Percentiles rank a stretch among this genome's conserved stretches.
These are phyloP conservation scores for Aethionema arabicum DNA, from an alignment of 345 rosid species.

Conservation along the genomic window DNA sequence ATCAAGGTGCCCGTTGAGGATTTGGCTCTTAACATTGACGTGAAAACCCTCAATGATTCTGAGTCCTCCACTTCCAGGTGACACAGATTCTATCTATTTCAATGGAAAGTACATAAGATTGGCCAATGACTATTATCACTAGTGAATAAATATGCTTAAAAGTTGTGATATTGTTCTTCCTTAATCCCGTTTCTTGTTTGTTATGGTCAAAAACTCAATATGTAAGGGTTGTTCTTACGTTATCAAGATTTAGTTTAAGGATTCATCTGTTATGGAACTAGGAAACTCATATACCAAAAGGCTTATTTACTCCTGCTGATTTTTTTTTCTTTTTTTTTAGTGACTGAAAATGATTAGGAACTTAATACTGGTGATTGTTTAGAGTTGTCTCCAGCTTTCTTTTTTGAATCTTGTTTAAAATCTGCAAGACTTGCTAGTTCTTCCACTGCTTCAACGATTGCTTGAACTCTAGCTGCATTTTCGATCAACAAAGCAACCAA, in stretches of 20 bases:
- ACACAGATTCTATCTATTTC: constrained; percentile 11
- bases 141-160: neutral
- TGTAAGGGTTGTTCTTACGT: constrained; percentile 16
- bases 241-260: constrained; percentile 21
- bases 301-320: constrained; percentile 28
- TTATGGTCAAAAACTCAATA: neutral
- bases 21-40: constrained; percentile 26
- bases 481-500: constrained; percentile 55
- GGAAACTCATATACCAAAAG: constrained; percentile 11
- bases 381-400: constrained; percentile 26
- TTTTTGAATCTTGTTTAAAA: constrained; percentile 46
- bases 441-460: constrained; percentile 43
- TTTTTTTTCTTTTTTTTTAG: constrained; percentile 14
- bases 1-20: constrained; percentile 86
- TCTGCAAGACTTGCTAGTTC: constrained; percentile 56
- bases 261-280: constrained; percentile 15
- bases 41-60: constrained; percentile 16
- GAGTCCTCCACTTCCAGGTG: constrained; percentile 13
- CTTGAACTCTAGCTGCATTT: constrained; percentile 54
- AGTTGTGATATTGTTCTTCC: constrained; percentile 2
- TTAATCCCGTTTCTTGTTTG: constrained; percentile 20
- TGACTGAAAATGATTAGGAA: constrained; percentile 18
- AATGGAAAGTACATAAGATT: constrained; percentile 21
- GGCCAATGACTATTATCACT: constrained; percentile 9
- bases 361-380: constrained; percentile 29